Conservation (phyloP, 306 rosid genomes). For the Boehmeria nivea region DNA sequence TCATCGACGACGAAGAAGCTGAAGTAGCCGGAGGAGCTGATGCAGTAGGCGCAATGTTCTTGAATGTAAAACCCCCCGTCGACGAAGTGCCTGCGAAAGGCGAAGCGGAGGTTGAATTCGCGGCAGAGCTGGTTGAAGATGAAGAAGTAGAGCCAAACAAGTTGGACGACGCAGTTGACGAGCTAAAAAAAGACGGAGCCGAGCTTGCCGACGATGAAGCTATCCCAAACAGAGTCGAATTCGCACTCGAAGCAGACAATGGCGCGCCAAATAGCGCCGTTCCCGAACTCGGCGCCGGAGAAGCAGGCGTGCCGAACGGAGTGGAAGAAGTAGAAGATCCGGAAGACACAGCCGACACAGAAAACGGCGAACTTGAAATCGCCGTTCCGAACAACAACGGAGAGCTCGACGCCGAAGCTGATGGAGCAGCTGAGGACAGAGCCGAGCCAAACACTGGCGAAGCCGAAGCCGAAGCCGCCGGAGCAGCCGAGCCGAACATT, state of each 20-base stretch:
- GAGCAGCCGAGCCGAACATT: conserved; percentile 10
- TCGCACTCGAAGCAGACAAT: conserved; percentile 2
- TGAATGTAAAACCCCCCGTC: conserved; percentile 31
- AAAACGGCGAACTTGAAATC: neutral
- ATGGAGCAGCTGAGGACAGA: neutral
- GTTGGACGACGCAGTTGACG: conserved; percentile 20
- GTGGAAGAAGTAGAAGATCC: neutral
- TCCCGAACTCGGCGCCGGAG: conserved; percentile 1
- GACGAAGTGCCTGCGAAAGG: too few relatives aligned
- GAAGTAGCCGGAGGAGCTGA: conserved; percentile 30
- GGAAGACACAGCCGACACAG: neutral
- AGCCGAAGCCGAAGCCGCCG: conserved; percentile 3
- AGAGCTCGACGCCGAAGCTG: conserved; percentile 4
- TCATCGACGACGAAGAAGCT: conserved; percentile 27
- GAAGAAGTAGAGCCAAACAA: conserved; percentile 25
- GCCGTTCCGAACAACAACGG: conserved; percentile 6
- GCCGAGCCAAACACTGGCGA: conserved; percentile 13
- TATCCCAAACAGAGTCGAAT: conserved; percentile 6
- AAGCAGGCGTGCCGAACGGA: neutral
- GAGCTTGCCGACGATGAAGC: conserved; percentile 10
- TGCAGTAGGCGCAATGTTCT: conserved; percentile 17
- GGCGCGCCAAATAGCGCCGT: conserved; percentile 11
- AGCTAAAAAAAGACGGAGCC: conserved; percentile 11
- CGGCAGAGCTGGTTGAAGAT: conserved; percentile 25
- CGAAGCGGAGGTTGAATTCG: too few relatives aligned